Base-by-base conservation (phyloP, 768 basidiomycete genomes). In the Macrocybe gigantea region DNA sequence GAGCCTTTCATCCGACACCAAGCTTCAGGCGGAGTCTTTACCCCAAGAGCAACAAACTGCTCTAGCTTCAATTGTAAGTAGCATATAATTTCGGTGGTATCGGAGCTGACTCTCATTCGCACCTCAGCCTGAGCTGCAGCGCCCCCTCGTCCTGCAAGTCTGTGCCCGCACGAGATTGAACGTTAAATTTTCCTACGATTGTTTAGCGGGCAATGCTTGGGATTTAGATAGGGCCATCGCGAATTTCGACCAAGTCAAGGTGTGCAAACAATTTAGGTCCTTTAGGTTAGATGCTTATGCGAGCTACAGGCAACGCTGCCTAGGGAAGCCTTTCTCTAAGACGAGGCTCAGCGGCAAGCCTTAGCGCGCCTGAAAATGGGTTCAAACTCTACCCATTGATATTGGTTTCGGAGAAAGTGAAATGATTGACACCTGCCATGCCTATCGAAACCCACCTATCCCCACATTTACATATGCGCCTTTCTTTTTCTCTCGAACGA, bases 171-270 rank as follows among this genome's bases (percentile, higher is more conserved):
- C 95, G 0, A 76, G 82, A 14, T 72, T 99, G 59, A 96, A 88
- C 51, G 78, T 79, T 11, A 75, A 79, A 55, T 95, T 81, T 58
- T 79, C 92, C 5, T 69, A 85, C n/a, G 83, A 96, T 50, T 97
- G 95, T 60, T 64, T 98, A 50, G 72, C 79, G 55, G 83, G 82
- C 42, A 96, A 94, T 60, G 80, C 70, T 6, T 98, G 93, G 93
- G 80, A 93, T 60, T 56, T 88, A 44, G 81, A 82, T 39, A 73
- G 76, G 49, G 96, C 96, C 0, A 59, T 92, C 22, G 75, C 77
- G 43, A 94, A 95, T 60, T 98, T 93, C 64, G 82, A 92, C 59
- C 76, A 88, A 62, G 87, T 97, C 57, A 88, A 88, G 79, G 88
- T 88, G 53, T 49, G 82, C 69, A 45, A 43, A 53, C 36, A 7